Percentiles rank a stretch among this genome's conserved stretches.
These are phyloP conservation scores for Nymphaea colorata DNA, from an alignment of 164 flowering plant genomes.

Conservation along the genomic window DNA sequence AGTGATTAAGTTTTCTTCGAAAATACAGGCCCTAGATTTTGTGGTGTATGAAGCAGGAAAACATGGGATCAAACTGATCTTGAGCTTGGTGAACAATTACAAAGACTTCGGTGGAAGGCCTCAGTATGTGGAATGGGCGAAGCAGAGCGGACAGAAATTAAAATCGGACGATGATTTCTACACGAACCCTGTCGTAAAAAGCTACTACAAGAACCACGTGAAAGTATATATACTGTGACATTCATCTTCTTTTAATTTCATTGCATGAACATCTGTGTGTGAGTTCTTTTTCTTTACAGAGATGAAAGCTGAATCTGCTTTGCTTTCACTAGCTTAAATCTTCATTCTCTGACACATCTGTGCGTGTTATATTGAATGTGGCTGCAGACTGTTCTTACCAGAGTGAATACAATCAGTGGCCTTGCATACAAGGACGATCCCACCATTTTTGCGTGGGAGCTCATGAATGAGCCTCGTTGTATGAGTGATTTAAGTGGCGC, in stretches of 20 bases:
- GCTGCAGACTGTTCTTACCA: conserved; percentile 59
- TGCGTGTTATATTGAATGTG: too few species aligned
- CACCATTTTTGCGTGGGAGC: conserved; percentile 87
- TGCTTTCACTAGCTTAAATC: not conserved
- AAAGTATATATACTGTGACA: conserved; percentile 18
- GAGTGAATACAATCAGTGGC: conserved; percentile 75
- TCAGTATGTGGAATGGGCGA: conserved; percentile 49
- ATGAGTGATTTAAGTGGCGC: conserved; percentile 81
- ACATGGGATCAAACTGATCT: conserved; percentile 27
- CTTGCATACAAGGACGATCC: conserved; percentile 84
- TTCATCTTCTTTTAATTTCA: not conserved
- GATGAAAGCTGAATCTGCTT: not conserved
- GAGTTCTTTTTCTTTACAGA: too few species aligned
- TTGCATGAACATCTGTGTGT: too few species aligned
- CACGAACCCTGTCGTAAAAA: conserved; percentile 22
- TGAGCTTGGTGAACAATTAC: conserved; percentile 46
- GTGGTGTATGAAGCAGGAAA: conserved; percentile 43
- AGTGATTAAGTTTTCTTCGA: too few species aligned
- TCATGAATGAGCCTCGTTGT: conserved; percentile 96
- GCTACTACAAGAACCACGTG: conserved; percentile 41
- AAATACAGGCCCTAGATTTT: conserved; percentile 45
- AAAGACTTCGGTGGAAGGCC: conserved; percentile 41
- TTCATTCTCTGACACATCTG: too few species aligned
- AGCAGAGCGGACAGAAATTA: conserved; percentile 19
- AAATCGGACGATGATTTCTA: conserved; percentile 38